phyloP scores from a whole-genome alignment of 495 filamentous ascomycete genomes.

The Penicillium soppii region DNA sequence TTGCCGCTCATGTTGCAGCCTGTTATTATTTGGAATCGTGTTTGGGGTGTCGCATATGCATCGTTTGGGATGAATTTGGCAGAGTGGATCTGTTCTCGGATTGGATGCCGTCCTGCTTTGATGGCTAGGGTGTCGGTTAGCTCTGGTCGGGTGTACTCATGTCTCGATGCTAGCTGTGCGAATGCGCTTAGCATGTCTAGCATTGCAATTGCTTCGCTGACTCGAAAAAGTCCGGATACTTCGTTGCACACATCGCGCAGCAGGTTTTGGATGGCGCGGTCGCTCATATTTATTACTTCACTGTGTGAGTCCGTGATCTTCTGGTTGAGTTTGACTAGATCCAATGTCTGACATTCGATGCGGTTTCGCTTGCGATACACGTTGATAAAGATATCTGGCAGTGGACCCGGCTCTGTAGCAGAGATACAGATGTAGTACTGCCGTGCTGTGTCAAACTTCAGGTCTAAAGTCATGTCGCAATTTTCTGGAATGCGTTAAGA shows the following conservation, averaged over 20 bases:
- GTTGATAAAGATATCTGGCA: conserved; percentile 80
- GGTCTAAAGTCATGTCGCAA: conserved; percentile 59
- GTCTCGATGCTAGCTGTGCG: conserved; percentile 69
- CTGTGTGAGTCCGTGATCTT: conserved; percentile 74
- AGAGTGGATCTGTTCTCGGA: conserved; percentile 69
- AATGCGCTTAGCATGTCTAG: conserved; percentile 91
- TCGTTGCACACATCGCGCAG: conserved; percentile 64
- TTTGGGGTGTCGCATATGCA: conserved; percentile 73
- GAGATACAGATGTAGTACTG: conserved; percentile 79
- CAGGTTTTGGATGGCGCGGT: conserved; percentile 65
- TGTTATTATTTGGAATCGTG: conserved; percentile 88
- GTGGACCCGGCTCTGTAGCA: conserved; percentile 57
- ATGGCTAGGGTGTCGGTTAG: conserved; percentile 74
- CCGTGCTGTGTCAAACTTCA: conserved; percentile 73
- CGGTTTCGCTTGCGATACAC: conserved; percentile 65
- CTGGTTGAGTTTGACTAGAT: conserved; percentile 74
- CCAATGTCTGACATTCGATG: conserved; percentile 83
- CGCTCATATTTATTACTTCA: conserved; percentile 76
- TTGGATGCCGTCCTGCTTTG: conserved; percentile 79
- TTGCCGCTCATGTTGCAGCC: conserved; percentile 99
- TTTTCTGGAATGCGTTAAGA: conserved; percentile 47
- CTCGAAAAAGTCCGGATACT: conserved; percentile 68
- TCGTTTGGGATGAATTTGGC: conserved; percentile 83
- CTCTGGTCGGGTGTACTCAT: conserved; percentile 80
- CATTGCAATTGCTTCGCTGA: conserved; percentile 83